Evolutionary conservation across 1,284 basidiomycete genomes (phyloP), one percentile per base, ranked within the genome.

Genomic region (Rhodofomes roseus): DNA sequence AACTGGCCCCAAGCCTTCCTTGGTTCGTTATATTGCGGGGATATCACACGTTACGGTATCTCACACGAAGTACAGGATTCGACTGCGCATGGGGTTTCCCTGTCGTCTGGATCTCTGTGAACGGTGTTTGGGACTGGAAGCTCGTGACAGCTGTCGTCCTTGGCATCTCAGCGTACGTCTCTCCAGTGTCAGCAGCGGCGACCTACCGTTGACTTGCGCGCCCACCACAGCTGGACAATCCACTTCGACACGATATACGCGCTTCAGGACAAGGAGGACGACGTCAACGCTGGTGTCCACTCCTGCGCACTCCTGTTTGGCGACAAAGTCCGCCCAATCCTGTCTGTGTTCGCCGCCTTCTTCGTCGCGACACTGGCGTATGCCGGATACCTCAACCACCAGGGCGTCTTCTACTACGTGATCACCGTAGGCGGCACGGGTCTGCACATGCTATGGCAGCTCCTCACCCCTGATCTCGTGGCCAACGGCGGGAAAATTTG

Each of bases 1-100:
- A 82, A 87, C 69, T 86, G 85, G 78, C 86, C 86, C 34, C 86
- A 89, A 66, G 72, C 82, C 16, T 77, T 80, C 18, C 74, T 85
- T 9, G 82, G 81, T 79, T 46, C 68, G 23, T 25, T 34, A 22
- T 8, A 54, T 44, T 50, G 20, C 16, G 7, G 36, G n/a, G 25
- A 18, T 23, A 54, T 53, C 48, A 18, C 37, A 43, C 18, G 54
- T 29, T 55, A 22, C 25, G 16, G 16, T 14, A 29, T 29, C 25
- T 8, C 20, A 20, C n/a, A 29, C 25, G 27, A n/a, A 25, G 23
- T 50, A 46, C 31, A 57, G 58, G 57, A 22, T 34, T 59, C 23
- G 58, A 53, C 25, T 54, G 65, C 14, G 61, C 58, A 8, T 63
- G 60, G 60, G 60, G 60, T 20, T 34, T 58, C 20, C 60, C 56